Evolutionary conservation across 352 stramenopile species (phyloP), one percentile per base, ranked within the genome.

Genomic region (Salisapilia sapeloensis): DNA sequence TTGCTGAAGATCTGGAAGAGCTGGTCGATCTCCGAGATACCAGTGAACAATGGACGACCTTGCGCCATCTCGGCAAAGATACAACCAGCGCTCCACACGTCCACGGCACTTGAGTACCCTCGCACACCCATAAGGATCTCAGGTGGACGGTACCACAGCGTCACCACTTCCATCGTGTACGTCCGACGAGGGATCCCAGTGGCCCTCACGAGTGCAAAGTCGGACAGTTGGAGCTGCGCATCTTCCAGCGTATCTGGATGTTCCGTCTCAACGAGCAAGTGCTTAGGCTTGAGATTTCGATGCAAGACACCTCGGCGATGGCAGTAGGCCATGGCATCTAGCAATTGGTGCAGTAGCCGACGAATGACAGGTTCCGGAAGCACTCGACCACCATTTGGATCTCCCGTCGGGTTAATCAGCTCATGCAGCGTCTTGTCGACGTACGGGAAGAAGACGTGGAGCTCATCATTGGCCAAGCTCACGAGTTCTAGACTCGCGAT

Each of bases 21-120:
- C 41, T 90, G 75, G 28, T 90, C 75, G 33, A 90, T 85, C 45
- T 89, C 55, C 9, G 57, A 83, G 33, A 76, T 75, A 32, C 58
- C 60, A 4, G 54, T 81, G 33, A 95, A 94, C 1, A 93, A 56
- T 15, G 74, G 74, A 19, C 80, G 74, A 20, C 55, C 56, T 25
- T 78, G 75, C 23, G 95, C 81, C 75, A 98, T 95, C 56, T 98
- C 95, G 3, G 91, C 95, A 56, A 99, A 96, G 24, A 99, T 98
- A 43, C 92, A 98, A 2, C 95, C 95, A 15, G 91, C 65, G 15
- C 60, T 96, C 86, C 85, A 96, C 34, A 96, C 95, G 40, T 96
- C 86, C 17, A 96, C 71, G 4, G 71, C 64, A 0, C 67, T 75
- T 5, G 71, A 87, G 39, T 90, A 90, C 0, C 61, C 69, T n/a